A percentile compares a stretch with the other conserved stretches of the same genome.
These are phyloP conservation scores for Entomortierella lignicola DNA, from an alignment of 192 early-diverging fungal genomes.

Conservation along the genomic window DNA sequence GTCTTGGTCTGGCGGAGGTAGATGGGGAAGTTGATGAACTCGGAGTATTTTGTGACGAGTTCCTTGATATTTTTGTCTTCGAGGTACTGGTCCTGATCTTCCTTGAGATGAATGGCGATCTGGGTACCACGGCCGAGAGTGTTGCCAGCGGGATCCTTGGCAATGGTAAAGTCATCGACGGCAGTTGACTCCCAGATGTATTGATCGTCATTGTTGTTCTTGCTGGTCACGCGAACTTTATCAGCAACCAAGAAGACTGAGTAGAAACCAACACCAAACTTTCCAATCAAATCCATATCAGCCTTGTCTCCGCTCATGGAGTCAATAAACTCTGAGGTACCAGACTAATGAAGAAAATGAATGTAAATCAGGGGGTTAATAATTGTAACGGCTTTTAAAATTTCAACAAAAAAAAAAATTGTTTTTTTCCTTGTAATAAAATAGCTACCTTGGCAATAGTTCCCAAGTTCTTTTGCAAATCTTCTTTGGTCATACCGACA, in stretches of 20 bases:
- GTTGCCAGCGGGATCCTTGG: slow-evolving; percentile 90
- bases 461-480: slow-evolving; percentile 92
- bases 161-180: slow-evolving; percentile 91
- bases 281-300: slow-evolving; percentile 88
- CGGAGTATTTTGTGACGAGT: slow-evolving; percentile 89
- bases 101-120: slow-evolving; percentile 92
- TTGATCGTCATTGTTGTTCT: slow-evolving; percentile 89
- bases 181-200: slow-evolving; percentile 96
- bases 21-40: slow-evolving; percentile 99
- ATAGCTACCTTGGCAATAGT: slow-evolving; percentile 88
- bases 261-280: slow-evolving; percentile 99
- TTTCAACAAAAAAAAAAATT: too few relatives aligned
- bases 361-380: too few relatives aligned
- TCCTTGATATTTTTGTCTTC: slow-evolving; percentile 72
- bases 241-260: slow-evolving; percentile 97
- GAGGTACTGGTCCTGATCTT: slow-evolving; percentile 86
- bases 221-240: slow-evolving; percentile 91
- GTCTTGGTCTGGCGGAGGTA: slow-evolving; percentile 76
- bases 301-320: slow-evolving; percentile 82
- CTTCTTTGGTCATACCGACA: slow-evolving; percentile 93
- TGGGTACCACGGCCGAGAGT: slow-evolving; percentile 94
- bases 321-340: slow-evolving; percentile 90
- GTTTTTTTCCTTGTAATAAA: too few relatives aligned
- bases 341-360: slow-evolving; percentile 71
- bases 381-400: neutral